Percentiles rank a stretch among this genome's conserved stretches.
phyloP scores from a whole-genome alignment of 2,329 filamentous ascomycete species.

The Fusarium buharicum region DNA sequence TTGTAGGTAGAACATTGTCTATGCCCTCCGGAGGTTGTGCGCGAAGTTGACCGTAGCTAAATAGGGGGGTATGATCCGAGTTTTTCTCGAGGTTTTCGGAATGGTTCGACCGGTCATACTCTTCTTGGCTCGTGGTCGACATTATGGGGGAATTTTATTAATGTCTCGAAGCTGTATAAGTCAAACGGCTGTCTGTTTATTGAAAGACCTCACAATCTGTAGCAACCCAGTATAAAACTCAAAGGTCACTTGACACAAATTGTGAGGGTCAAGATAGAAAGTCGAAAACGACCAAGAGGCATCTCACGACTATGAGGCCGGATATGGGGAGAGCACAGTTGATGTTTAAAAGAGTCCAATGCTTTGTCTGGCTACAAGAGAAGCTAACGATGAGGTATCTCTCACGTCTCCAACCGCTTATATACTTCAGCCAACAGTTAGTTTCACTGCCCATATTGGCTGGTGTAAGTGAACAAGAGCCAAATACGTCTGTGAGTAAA shows the following conservation, averaged over 20 bases:
- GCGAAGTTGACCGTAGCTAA: not conserved
- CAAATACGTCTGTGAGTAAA: not conserved
- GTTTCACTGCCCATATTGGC: not conserved
- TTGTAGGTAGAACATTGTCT: not conserved
- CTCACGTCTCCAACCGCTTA: not conserved
- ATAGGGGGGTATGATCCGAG: not conserved
- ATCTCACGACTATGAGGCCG: too few species aligned
- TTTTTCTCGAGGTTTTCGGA: not conserved
- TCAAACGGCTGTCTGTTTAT: too few species aligned
- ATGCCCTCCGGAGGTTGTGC: conserved; percentile 1
- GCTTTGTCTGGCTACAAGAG: not conserved
- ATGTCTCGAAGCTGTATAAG: too few species aligned
- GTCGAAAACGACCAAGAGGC: too few species aligned
- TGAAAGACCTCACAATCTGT: too few species aligned
- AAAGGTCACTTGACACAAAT: too few species aligned
- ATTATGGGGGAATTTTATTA: too few species aligned
- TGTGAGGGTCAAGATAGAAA: too few species aligned
- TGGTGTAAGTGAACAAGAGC: not conserved
- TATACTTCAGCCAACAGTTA: not conserved
- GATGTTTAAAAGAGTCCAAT: too few species aligned
- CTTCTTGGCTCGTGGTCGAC: not conserved
- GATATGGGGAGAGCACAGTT: too few species aligned
- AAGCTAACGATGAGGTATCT: not conserved
- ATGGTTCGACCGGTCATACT: not conserved
- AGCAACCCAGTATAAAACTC: too few species aligned